These are phyloP conservation scores for Fusarium xylarioides DNA, from an alignment of 2,329 filamentous ascomycete genomes.

Conservation along the genomic window DNA sequence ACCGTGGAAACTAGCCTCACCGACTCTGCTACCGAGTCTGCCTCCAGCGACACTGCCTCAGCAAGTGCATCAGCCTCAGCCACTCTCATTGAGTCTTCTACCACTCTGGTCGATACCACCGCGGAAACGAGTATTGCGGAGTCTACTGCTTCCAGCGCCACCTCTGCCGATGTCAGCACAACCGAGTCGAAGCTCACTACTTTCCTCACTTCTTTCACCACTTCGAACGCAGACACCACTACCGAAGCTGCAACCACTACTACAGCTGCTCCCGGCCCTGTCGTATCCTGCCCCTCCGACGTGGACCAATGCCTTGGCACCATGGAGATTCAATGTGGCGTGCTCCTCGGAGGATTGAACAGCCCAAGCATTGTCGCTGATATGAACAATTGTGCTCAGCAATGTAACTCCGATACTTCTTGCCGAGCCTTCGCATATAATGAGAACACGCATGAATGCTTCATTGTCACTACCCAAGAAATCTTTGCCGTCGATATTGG, in stretches of 20 bases:
- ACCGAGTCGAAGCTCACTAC: not conserved
- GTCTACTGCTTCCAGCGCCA: not conserved
- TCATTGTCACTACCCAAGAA: not conserved
- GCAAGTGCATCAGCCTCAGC: not conserved
- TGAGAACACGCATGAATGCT: fast-evolving
- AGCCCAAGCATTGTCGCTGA: fast-evolving
- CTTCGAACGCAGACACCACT: not conserved
- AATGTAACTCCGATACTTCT: not conserved
- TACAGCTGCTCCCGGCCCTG: fast-evolving
- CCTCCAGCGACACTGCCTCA: not conserved
- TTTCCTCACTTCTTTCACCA: not conserved
- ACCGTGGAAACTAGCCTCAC: not conserved
- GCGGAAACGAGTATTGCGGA: not conserved
- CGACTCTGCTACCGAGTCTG: not conserved
- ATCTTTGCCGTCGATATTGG: fast-evolving
- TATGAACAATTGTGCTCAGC: not conserved
- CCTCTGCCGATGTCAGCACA: not conserved
- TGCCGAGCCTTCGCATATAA: not conserved
- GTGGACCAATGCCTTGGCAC: not conserved
- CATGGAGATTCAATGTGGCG: not conserved
- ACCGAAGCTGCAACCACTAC: not conserved
- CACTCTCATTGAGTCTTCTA: fast-evolving
- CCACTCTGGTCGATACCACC: not conserved
- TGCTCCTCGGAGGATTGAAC: fast-evolving
- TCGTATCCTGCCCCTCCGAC: not conserved